Percentiles rank a stretch among this genome's conserved stretches.
phyloP scores from a whole-genome alignment of 2,329 filamentous ascomycete species.

The Lizonia empirigonia region DNA sequence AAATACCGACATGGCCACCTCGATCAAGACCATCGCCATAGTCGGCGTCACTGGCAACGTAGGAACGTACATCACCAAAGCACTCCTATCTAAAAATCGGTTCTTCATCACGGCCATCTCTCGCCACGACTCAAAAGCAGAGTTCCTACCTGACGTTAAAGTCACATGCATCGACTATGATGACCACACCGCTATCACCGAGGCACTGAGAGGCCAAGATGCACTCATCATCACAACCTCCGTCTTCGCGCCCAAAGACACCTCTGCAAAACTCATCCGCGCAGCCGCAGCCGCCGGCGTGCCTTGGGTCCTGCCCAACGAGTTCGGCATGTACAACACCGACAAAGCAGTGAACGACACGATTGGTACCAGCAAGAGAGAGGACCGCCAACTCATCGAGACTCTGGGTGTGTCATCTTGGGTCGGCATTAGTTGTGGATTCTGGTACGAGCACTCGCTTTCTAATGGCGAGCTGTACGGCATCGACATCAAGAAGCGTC shows the following conservation, averaged over 20 bases:
- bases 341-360: constrained; percentile 11
- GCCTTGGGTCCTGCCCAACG: constrained; percentile 49
- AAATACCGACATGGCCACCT: neutral
- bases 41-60: constrained; percentile 42
- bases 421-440: constrained; percentile 30
- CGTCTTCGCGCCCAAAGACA: constrained; percentile 34
- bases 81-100: constrained; percentile 55
- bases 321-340: constrained; percentile 44
- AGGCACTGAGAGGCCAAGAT: constrained; percentile 47
- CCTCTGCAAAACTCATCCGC: constrained; percentile 39
- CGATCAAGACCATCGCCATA: constrained; percentile 47
- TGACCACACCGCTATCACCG: constrained; percentile 48
- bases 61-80: constrained; percentile 43
- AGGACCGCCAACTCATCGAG: constrained; percentile 22
- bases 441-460: constrained; percentile 50
- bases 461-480: constrained; percentile 36
- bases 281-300: constrained; percentile 48
- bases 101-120: constrained; percentile 57
- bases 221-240: constrained; percentile 49
- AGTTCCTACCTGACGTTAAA: constrained; percentile 49
- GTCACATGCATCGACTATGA: constrained; percentile 56
- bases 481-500: constrained; percentile 44
- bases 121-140: constrained; percentile 52
- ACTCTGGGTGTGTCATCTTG: constrained; percentile 35
- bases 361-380: constrained; percentile 16